A percentile compares a stretch with the other conserved stretches of the same genome.
These are phyloP conservation scores for Ramaria rubella DNA, from an alignment of 768 basidiomycete genomes.

Conservation along the genomic window DNA sequence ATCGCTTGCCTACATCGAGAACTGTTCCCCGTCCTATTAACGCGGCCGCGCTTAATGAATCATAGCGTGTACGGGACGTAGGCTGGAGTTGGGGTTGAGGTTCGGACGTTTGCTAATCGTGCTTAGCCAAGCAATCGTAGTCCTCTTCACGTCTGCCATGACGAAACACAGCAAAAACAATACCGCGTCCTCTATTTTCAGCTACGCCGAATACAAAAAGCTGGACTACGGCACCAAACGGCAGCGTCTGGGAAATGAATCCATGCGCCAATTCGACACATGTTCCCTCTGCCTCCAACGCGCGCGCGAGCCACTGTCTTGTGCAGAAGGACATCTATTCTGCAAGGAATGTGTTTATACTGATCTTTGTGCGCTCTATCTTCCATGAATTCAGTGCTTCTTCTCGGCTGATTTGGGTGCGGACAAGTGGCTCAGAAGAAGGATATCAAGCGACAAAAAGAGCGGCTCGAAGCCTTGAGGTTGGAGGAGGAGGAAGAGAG, in stretches of 20 bases:
- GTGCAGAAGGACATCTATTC: conserved; percentile 82
- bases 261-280: conserved; percentile 86
- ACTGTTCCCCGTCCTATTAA: too few relatives aligned
- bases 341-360: conserved; percentile 93
- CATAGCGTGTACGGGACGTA: too few relatives aligned
- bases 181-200: conserved; percentile 83
- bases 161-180: conserved; percentile 90
- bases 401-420: conserved; percentile 8
- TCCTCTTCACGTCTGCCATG: conserved; percentile 49
- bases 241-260: conserved; percentile 83
- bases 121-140: too few relatives aligned
- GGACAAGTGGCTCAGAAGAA: conserved; percentile 77
- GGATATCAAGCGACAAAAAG: conserved; percentile 88
- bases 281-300: conserved; percentile 83
- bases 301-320: conserved; percentile 79
- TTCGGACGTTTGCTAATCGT: too few relatives aligned
- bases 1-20: too few relatives aligned
- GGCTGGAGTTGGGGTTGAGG: too few relatives aligned
- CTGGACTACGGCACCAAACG: conserved; percentile 79
- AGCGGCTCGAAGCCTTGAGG: conserved; percentile 63
- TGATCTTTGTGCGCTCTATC: conserved; percentile 57
- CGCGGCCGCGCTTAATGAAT: too few relatives aligned
- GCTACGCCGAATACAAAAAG: conserved; percentile 83
- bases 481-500: conserved; percentile 79
- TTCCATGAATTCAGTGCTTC: too few relatives aligned